These are phyloP conservation scores for Aspergillus felis DNA, from an alignment of 2,329 filamentous ascomycete species.

Conservation along the genomic window DNA sequence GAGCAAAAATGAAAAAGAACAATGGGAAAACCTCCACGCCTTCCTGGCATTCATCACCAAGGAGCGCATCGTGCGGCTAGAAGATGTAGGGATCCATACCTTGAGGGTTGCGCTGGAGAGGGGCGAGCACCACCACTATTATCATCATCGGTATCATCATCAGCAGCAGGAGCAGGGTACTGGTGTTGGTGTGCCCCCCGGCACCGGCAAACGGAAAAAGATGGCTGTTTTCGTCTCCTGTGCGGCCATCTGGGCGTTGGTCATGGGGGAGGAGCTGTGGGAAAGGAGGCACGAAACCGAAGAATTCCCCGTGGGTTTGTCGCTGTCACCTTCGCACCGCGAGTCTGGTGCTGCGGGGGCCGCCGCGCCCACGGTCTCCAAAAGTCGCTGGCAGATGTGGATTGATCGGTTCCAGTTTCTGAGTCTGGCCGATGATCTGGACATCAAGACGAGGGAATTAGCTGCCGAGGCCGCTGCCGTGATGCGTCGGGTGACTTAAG, in stretches of 20 bases:
- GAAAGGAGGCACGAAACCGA: slow-evolving; percentile 3
- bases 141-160: neutral
- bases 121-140: neutral
- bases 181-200: no score
- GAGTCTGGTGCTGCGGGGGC: neutral
- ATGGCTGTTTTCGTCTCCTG: slow-evolving; percentile 4
- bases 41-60: slow-evolving; percentile 10
- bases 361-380: neutral
- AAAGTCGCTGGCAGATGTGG: slow-evolving; percentile 15
- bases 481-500: slow-evolving; percentile 14
- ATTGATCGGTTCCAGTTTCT: slow-evolving; percentile 14
- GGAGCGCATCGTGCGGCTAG: slow-evolving; percentile 1
- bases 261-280: slow-evolving; percentile 21
- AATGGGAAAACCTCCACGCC: slow-evolving; percentile 4
- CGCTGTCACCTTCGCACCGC: neutral
- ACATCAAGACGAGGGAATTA: slow-evolving; percentile 12
- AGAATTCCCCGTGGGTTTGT: slow-evolving; percentile 1
- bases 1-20: no score
- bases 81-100: slow-evolving; percentile 2
- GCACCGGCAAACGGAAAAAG: neutral
- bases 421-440: slow-evolving; percentile 13
- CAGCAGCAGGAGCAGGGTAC: slow-evolving; percentile 1
- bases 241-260: slow-evolving; percentile 14
- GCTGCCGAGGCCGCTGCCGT: slow-evolving; percentile 20
- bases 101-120: slow-evolving; percentile 7